Evolutionary conservation across 2,329 filamentous ascomycete species (phyloP), one percentile per base, ranked within the genome.

Genomic region (Hansfordia pulvinata): DNA sequence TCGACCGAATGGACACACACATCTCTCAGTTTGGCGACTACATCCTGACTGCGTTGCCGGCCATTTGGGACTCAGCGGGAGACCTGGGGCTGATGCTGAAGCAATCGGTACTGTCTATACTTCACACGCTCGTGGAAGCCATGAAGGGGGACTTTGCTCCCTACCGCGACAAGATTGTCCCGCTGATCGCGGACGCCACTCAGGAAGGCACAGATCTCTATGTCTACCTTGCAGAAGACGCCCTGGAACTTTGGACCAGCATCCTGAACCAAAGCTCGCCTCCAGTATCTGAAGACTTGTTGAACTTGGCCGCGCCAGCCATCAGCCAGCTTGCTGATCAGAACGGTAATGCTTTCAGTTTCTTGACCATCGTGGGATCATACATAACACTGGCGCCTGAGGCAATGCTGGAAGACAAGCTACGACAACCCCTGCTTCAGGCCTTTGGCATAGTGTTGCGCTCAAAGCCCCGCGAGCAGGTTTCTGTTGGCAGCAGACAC

Each of bases 41-140:
- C 32, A 80, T 98, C 33, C 77, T 98, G 50, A 62, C 70, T 2
- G 68, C 85, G 9, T 62, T 96, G 6, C 86, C 88, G 0, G 64
- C 64, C 4, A 62, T 96, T 1, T 98, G 90, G 90, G 76, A 82
- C 33, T 71, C 76, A 27, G 84, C 82, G 3, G 83, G 77, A 1
- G 53, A 59, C 3, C 79, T 93, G 33, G 82, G 90, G 43, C 83
- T 85, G 52, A 71, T 96, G 50, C 80, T 94, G 62, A 96, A 96
- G 52, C 86, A 94, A 52, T 76, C 84, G 2, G 85, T 96, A 27
- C 67, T 96, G 30, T 82, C 80, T 3, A 78, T 96, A 20, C 72
- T 96, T 27, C 67, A 82, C 2, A 77, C 84, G 3, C 62, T 98
- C 10, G 81, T 93, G n/a, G 75, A 75, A 45, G 80, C 86, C 2